Base-by-base conservation (phyloP, 2,329 filamentous ascomycete species). In the Aphanocladium album region DNA sequence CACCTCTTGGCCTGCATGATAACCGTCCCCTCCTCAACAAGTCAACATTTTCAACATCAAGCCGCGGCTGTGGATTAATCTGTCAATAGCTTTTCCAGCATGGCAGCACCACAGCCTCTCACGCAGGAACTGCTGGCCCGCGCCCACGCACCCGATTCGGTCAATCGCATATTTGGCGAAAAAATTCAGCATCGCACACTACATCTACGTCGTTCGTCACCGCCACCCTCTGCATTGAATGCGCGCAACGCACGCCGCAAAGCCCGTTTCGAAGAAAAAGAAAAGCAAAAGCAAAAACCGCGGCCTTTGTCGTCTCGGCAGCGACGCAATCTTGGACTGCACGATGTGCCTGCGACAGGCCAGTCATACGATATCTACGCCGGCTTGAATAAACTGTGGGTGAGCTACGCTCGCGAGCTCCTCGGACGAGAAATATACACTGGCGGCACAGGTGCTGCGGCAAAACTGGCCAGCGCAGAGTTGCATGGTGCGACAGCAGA, bases 401-500 rank as follows among this genome's bases (percentile, higher is more conserved):
- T 87, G 41, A 87, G 84, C 3, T 99, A 99, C 74, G 89, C 95
- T 69, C 84, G 87, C 58, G 93, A 97, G 66, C 78, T 97, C 0
- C 75, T 98, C 1, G 89, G 88, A 5, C 70, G 84, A 60, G 82
- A 84, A 63, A 71, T 85, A 2, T 80, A 80, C 63, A 77, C 78
- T 0, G 80, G 88, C 19, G 84, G 83, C 0, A 77, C 83, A 3
- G 66, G 74, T 6, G 82, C 87, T 2, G 89, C 88, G 5, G 89
- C 89, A 5, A 89, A 95, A 73, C 77, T 99, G 37, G 87, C 85
- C 49, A 91, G 88, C 61, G 93, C 93, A 1, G 95, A 99, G 74
- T 93, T 92, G 68, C 93, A 98, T 72, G 95, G 95, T 1, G 93
- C 93, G 17, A 79, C 86, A 66, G 73, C 97, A 21, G 86, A 92